Evolutionary conservation across 2,329 filamentous ascomycete genomes (phyloP).

Genomic region (Tolypocladium pustulatum): DNA sequence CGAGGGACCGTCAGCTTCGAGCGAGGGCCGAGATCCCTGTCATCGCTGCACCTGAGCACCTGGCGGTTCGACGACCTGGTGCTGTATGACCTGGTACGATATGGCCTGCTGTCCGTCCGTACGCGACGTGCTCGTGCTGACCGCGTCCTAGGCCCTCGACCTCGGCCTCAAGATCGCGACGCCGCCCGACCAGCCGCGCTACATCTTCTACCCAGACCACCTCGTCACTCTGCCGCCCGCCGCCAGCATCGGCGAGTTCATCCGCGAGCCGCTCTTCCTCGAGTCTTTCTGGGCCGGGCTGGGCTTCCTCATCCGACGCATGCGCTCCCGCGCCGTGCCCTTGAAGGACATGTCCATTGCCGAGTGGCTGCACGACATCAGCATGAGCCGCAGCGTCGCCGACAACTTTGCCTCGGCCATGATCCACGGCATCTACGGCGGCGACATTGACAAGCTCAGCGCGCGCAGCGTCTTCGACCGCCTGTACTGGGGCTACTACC

Average conservation of each 20-base stretch:
- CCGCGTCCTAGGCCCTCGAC: constrained; percentile 18
- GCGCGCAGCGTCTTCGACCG: constrained; percentile 43
- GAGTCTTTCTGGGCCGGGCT: constrained; percentile 17
- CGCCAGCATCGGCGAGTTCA: constrained; percentile 12
- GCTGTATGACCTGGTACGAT: constrained; percentile 56
- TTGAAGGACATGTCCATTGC: constrained; percentile 22
- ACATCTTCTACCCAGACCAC: constrained; percentile 80
- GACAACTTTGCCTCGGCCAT: constrained; percentile 68
- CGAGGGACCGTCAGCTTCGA: constrained; percentile 61
- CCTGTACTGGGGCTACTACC: constrained; percentile 19
- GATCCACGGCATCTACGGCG: constrained; percentile 85
- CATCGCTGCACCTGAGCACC: constrained; percentile 32
- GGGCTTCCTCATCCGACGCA: constrained; percentile 12
- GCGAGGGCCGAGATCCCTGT: constrained; percentile 69
- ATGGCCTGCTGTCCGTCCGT: constrained; percentile 9
- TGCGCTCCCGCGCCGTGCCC: constrained; percentile 10
- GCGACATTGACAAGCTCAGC: constrained; percentile 74
- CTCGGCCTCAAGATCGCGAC: constrained; percentile 34
- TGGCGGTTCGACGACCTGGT: constrained; percentile 50
- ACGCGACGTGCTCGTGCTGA: constrained; percentile 6
- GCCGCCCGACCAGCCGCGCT: constrained; percentile 45
- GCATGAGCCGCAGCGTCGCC: constrained; percentile 30
- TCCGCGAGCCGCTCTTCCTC: constrained; percentile 22
- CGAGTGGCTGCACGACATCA: constrained; percentile 23
- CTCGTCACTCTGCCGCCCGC: constrained; percentile 26